Base-by-base conservation (phyloP, 306 rosid genomes). In the Amphicarpaea edgeworthii region DNA sequence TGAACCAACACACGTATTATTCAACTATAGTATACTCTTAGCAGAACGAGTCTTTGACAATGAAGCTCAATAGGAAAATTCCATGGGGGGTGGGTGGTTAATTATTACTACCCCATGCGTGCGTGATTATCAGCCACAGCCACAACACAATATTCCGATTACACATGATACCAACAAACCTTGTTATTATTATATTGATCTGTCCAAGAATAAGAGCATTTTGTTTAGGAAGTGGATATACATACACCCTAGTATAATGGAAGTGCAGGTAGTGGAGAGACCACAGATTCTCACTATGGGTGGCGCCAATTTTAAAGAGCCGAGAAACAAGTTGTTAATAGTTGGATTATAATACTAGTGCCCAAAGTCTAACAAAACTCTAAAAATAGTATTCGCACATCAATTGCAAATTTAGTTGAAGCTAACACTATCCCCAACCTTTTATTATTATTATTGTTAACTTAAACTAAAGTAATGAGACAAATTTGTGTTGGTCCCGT, bases 121-220 rank as follows among this genome's bases (percentile, higher is more conserved):
- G 67, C 20, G 8, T 47, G 30, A 55, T 67, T 67, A 54, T 59
- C 23, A 46, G 73, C 83, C 83, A 70, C n/a, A n/a, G n/a, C n/a
- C n/a, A n/a, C n/a, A n/a, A n/a, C n/a, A n/a, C 72, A 64, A 58
- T 46, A 54, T 71, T 40, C 63, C 19, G 4, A 37, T 1, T 66
- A 63, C 77, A 63, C 72, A 63, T 79, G 70, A 68, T 62, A 76
- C 69, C 77, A 62, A 75, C 67, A 75, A 83, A 68, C 41, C 4
- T 60, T 5, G 30, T 21, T 38, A 28, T 45, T 68, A 47, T 78
- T 64, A 43, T 21, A 64, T 61, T 16, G 43, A 16, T 12, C 6
- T 30, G n/a, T 51, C 6, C 4, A 37, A 12, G 72, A 41, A 63
- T 72, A 47, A 3, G 8, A 46, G 8, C 30, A 45, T 32, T 32